Evolutionary conservation across 164 flowering plant species (phyloP), one percentile per base, ranked within the genome.

Genomic region (Aristolochia fimbriata): DNA sequence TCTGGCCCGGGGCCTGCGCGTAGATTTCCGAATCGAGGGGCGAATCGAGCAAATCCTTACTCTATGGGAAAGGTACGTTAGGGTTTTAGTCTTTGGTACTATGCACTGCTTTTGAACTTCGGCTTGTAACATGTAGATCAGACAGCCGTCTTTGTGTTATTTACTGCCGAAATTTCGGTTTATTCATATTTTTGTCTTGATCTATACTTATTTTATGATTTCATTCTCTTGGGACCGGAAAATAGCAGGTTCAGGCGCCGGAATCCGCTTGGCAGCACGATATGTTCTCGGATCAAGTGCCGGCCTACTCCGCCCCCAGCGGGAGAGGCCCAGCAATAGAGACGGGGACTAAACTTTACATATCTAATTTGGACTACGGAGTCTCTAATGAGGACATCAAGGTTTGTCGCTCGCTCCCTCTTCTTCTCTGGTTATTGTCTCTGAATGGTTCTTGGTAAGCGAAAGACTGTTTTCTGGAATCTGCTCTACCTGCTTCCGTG

Each of bases 311-410:
- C 13, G 43, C 43, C 15, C 45, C 58, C 11, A 37, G 71, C 7
- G 83, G 73, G 46, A 70, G 86, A 24, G 69, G 80, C 2, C 71
- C 88, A 17, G 71, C 81, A 6, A 83, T 88, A 7, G 95, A 88
- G 65, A 86, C 98, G 0, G 98, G 96, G 15, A 86, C 96, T 5
- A 91, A 91, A 84, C 88, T 91, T 2, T 82, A 82, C 64, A 74
- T 91, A 7, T 85, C 95, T 1, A 91, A 91, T 65, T 64, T 91
- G 30, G 95, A 88, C 27, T 88, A 83, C 47, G 95, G 92, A 3
- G 96, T 91, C 14, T 85, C 95, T 14, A 81, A 79, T 55, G 98
- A 88, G 56, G 98, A 91, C 53, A 83, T 91, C 52, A 85, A 88
- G 91, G 98, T 91, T 53, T 14, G 49, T 9, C n/a, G 17, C 51